Evolutionary conservation across 2,329 filamentous ascomycete species (phyloP), one percentile per base, ranked within the genome.

Genomic region (Fusarium drepaniforme): DNA sequence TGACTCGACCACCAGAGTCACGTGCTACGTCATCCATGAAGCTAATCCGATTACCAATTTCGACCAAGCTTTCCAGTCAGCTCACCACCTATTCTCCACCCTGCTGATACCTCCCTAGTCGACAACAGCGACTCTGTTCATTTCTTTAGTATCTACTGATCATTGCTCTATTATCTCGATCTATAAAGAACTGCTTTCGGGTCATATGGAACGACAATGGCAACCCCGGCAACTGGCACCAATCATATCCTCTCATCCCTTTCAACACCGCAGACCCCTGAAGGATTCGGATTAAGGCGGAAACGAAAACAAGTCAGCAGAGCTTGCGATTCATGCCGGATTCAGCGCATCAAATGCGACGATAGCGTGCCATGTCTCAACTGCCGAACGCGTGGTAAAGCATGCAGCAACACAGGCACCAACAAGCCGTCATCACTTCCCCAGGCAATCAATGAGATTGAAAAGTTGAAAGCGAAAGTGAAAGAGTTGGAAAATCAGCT

Each of bases 271-370:
- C 28, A 15, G 18, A 56, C 28, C 5, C 49, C 49, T 11, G 49
- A 60, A 25, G 44, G 57, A 7, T 59, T 51, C 2, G 53, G 16
- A 3, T 46, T 49, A 11, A 74, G 71, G n/a, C 71, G 71, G 28
- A 73, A 73, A n/a, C 67, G 71, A 2, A 60, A 73, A 12, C 71
- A 73, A 51, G 71, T 73, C 12, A 59, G 71, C 15, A 65, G 71
- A 71, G 71, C 71, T 3, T 73, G 71, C 2, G 71, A 73, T 7
- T 28, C 57, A 9, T 73, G 71, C 5, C 49, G 71, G 28, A 51
- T 73, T 2, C 67, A 73, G 1, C 62, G 71, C 6, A 71, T 73
- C 30, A 74, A 73, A 67, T 73, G 71, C 8, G 71, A 73, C 8
- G 68, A 67, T 5, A 64, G 25, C 21, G 12, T 61, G 1, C 71